Evolutionary conservation across 495 filamentous ascomycete genomes (phyloP).

Genomic region (Penicillium longicatenatum): DNA sequence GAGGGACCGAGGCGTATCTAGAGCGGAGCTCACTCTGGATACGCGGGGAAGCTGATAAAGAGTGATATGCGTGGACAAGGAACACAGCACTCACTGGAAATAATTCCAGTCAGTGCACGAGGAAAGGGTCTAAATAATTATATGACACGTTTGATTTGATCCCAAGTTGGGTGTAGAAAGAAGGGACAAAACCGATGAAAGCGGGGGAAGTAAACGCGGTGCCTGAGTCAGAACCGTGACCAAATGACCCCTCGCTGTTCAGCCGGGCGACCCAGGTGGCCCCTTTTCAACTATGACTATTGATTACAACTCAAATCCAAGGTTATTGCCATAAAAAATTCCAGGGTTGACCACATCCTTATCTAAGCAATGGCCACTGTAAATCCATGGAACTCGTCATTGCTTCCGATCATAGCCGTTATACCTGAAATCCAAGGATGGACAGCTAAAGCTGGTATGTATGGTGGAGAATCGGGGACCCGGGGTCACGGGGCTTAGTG

Average conservation of each 20-base stretch:
- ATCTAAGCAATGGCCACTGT: slow-evolving; percentile 16
- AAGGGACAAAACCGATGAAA: slow-evolving; percentile 10
- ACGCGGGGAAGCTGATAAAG: slow-evolving; percentile 37
- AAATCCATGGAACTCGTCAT: slow-evolving; percentile 10
- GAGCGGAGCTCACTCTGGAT: slow-evolving; percentile 28
- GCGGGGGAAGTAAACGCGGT: slow-evolving; percentile 17
- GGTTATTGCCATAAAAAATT: background rate
- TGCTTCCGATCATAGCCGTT: background rate
- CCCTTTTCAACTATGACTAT: background rate
- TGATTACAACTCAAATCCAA: background rate
- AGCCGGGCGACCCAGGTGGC: background rate
- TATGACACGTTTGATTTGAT: background rate
- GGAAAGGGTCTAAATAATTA: slow-evolving; percentile 1
- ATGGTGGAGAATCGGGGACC: background rate
- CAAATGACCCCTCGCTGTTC: slow-evolving; percentile 1
- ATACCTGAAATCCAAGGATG: background rate
- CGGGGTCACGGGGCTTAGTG: slow-evolving; percentile 6
- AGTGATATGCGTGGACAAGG: slow-evolving; percentile 15
- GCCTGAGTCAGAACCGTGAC: slow-evolving; percentile 25
- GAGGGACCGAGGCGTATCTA: slow-evolving; percentile 19
- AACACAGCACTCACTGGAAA: slow-evolving; percentile 20
- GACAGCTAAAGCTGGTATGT: background rate
- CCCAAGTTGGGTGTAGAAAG: background rate
- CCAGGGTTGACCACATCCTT: slow-evolving; percentile 8
- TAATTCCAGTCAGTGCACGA: slow-evolving; percentile 5